Conservation (phyloP, 257 asterid genomes). For the Scutellaria baicalensis region DNA sequence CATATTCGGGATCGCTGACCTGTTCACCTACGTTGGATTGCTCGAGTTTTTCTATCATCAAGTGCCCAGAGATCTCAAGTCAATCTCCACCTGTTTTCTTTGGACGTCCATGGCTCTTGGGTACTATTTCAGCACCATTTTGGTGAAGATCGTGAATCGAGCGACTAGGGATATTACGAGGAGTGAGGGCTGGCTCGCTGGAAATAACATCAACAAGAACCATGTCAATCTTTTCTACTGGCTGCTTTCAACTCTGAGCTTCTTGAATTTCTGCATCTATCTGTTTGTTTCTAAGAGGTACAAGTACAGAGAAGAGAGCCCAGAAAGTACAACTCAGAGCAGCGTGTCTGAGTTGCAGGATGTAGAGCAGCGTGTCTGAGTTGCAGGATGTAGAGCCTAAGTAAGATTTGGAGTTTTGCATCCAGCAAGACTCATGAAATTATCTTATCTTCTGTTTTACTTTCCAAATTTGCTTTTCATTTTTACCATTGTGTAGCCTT, state of each 20-base stretch:
- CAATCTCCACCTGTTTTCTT: constrained; percentile 61
- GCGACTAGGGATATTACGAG: constrained; percentile 40
- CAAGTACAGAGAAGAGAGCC: constrained; percentile 41
- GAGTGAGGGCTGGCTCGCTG: constrained; percentile 67
- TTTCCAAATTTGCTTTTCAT: neutral
- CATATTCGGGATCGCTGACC: constrained; percentile 74
- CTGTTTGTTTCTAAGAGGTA: constrained; percentile 53
- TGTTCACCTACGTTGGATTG: constrained; percentile 72
- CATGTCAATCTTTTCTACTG: constrained; percentile 62
- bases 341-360: constrained; percentile 12
- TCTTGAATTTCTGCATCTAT: constrained; percentile 48
- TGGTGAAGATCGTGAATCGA: constrained; percentile 54
- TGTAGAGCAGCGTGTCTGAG: constrained; percentile 2
- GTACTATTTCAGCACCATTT: constrained; percentile 52
- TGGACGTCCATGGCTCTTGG: constrained; percentile 81
- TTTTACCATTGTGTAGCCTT: neutral
- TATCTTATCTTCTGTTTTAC: neutral
- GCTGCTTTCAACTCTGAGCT: constrained; percentile 42
- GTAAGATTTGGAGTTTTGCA: neutral
- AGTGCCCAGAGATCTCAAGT: constrained; percentile 49
- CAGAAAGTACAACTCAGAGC: neutral
- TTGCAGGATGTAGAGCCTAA: constrained; percentile 1
- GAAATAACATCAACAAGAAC: constrained; percentile 58
- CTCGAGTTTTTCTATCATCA: constrained; percentile 78
- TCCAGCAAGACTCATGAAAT: neutral